Percentiles rank a stretch among this genome's conserved stretches.
These are phyloP conservation scores for Arabidopsis thaliana DNA, from an alignment of 345 rosid genomes.

Conservation along the genomic window TAIR10.1 NC_003071.7:900001-900500, in stretches of 20 bases:
- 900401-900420: conserved; percentile 52
- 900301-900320: conserved; percentile 70
- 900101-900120: conserved; percentile 48
- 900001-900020: conserved; percentile 13
- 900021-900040: background rate
- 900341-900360: conserved; percentile 76
- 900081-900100: conserved; percentile 31
- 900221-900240: conserved; percentile 88
- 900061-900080: background rate
- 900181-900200: conserved; percentile 57
- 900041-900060: background rate
- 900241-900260: conserved; percentile 90
- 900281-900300: conserved; percentile 67
- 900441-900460: conserved; percentile 68
- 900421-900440: conserved; percentile 64
- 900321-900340: conserved; percentile 72
- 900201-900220: conserved; percentile 73
- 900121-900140: conserved; percentile 59
- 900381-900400: conserved; percentile 66
- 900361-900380: conserved; percentile 70
- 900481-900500: conserved; percentile 52
- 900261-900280: conserved; percentile 62
- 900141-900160: conserved; percentile 84
- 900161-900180: conserved; percentile 76
- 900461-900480: conserved; percentile 60